These are phyloP conservation scores for Tricholoma furcatifolium DNA, from an alignment of 768 basidiomycete genomes.

Conservation along the genomic window DNA sequence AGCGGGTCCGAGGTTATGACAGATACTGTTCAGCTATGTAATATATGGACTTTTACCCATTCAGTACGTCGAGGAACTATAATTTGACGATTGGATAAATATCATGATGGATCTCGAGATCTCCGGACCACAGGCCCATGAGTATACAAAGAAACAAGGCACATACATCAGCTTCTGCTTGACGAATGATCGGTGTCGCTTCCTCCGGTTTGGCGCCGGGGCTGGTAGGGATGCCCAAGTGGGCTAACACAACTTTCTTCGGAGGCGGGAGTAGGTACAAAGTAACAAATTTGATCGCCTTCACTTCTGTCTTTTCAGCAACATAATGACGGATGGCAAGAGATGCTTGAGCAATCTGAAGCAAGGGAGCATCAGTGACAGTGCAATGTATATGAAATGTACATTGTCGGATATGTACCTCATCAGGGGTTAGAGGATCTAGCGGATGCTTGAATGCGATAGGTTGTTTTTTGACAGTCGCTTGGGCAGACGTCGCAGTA, in stretches of 20 bases:
- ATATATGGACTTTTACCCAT: constrained; percentile 47
- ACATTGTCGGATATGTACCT: constrained; percentile 41
- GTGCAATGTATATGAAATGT: not conserved
- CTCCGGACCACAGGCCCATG: not conserved
- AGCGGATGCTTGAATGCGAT: constrained; percentile 50
- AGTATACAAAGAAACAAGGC: not conserved
- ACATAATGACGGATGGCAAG: constrained; percentile 57
- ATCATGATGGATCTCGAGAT: not conserved
- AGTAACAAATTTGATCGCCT: constrained; percentile 74
- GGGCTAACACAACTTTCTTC: constrained; percentile 75
- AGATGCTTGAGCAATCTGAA: constrained; percentile 64
- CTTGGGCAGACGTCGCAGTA: constrained; percentile 18
- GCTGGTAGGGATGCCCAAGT: constrained; percentile 68
- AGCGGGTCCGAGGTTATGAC: constrained; percentile 9
- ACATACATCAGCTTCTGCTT: constrained; percentile 76
- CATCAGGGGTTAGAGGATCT: constrained; percentile 63
- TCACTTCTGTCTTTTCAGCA: constrained; percentile 51
- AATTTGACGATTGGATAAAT: not conserved
- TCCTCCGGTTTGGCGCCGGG: constrained; percentile 58
- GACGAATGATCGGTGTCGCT: constrained; percentile 55
- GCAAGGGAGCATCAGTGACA: not conserved
- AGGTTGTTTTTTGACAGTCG: not conserved
- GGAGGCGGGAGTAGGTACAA: constrained; percentile 67
- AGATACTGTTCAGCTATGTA: not conserved
- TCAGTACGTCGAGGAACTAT: constrained; percentile 80